Conservation (phyloP, 306 rosid genomes). For the Fragaria iinumae region DNA sequence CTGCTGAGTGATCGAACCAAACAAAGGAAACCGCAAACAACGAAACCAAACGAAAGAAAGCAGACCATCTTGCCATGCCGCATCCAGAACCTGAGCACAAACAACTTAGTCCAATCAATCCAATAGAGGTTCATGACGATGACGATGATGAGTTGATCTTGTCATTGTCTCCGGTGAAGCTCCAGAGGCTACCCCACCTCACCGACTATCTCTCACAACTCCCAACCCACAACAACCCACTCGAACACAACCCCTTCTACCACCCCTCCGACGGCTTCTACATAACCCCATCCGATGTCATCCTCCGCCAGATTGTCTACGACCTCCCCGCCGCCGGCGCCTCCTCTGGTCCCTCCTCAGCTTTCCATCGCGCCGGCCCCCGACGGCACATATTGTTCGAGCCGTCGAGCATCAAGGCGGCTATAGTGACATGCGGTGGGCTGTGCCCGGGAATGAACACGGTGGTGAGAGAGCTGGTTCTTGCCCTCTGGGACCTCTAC, state of each 20-base stretch:
- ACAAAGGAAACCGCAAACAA: background rate
- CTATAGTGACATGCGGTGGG: conserved; percentile 72
- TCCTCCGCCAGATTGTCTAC: conserved; percentile 42
- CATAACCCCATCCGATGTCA: conserved; percentile 36
- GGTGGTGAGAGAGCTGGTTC: conserved; percentile 73
- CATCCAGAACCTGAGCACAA: background rate
- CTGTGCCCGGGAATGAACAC: conserved; percentile 83
- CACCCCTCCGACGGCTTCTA: conserved; percentile 41
- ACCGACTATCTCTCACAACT: conserved; percentile 25
- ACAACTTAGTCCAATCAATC: background rate
- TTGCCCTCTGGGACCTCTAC: conserved; percentile 66
- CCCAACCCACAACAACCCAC: conserved; percentile 31
- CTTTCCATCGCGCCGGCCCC: conserved; percentile 48
- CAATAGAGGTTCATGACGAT: background rate
- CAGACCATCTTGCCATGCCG: background rate
- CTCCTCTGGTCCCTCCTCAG: conserved; percentile 15
- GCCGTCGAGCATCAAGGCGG: conserved; percentile 35
- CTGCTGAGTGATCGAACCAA: background rate
- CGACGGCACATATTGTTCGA: conserved; percentile 33
- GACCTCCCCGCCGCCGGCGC: conserved; percentile 28
- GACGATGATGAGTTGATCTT: background rate
- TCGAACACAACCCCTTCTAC: conserved; percentile 39
- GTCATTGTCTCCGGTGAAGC: conserved; percentile 21
- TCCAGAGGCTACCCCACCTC: conserved; percentile 31
- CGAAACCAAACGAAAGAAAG: background rate